Base-by-base conservation (phyloP, 202 grass and related monocot species). In the Eragrostis tef region DNA sequence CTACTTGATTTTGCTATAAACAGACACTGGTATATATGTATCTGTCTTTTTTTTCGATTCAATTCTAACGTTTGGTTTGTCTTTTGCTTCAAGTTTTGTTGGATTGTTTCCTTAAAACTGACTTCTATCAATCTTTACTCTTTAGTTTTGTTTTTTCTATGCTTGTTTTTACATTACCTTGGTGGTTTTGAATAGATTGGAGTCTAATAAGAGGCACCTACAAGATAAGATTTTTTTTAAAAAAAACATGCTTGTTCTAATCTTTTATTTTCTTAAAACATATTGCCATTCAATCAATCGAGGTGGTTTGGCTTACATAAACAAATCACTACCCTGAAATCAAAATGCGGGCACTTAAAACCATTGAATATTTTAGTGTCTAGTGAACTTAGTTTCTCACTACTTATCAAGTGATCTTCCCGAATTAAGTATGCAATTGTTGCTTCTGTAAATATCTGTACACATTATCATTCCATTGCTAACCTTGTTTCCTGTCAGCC, bases 401-500 rank as follows among this genome's bases (percentile, higher is more conserved):
- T 29, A 11, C 42, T 51, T 65, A 14, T 16, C 14, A 69, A 56
- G 7, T 69, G 31, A 44, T 10, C 20, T 58, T 11, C 13, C 15
- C 1, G 0, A 44, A 39, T 79, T 56, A 44, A 54, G 42, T 70
- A 58, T 45, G 78, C 21, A 27, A 22, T 80, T 57, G 53, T 21
- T 43, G n/a, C 48, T 24, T 56, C n/a, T 43, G n/a, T 68, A 68
- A 22, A 3, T 24, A 60, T 56, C 16, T 31, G 7, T 70, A 42
- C 48, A 11, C 11, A 52, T 74, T 64, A 51, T 48, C 66, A 61
- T 49, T 12, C 26, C 13, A 48, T 39, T 62, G 22, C 58, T 79
- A 63, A 73, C 6, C 9, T 60, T 63, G 12, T 65, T 34, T 66
- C 7, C 67, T 67, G 11, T 36, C 60, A 89, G 88, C 70, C 62